Conservation (phyloP, 2,329 filamentous ascomycete genomes). For the Alternaria brassicicola region DNA sequence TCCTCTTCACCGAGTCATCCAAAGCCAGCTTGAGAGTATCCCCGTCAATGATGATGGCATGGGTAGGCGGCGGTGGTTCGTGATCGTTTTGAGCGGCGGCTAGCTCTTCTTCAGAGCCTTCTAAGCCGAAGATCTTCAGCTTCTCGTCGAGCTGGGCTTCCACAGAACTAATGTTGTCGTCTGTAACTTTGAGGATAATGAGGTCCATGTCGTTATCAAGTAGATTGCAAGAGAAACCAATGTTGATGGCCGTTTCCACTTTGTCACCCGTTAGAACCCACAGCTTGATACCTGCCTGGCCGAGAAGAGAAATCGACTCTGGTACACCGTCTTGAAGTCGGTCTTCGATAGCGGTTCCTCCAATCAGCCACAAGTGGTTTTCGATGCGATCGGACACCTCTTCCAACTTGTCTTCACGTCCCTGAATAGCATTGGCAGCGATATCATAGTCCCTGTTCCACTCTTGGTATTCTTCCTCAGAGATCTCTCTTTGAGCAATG, state of each 20-base stretch:
- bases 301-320: constrained; percentile 90
- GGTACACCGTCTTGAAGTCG: constrained; percentile 95
- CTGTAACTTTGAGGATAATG: constrained; percentile 83
- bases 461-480: constrained; percentile 78
- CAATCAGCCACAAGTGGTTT: constrained; percentile 83
- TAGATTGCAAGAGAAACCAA: constrained; percentile 97
- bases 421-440: constrained; percentile 80
- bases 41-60: constrained; percentile 93
- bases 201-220: constrained; percentile 98
- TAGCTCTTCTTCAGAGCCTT: constrained; percentile 84
- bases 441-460: constrained; percentile 90
- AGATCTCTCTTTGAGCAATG: constrained; percentile 81
- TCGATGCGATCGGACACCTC: constrained; percentile 89
- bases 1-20: constrained; percentile 81
- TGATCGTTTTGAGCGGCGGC: constrained; percentile 79
- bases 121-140: constrained; percentile 75
- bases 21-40: constrained; percentile 90
- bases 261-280: constrained; percentile 99
- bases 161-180: constrained; percentile 69
- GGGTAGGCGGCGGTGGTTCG: constrained; percentile 82
- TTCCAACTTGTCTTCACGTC: constrained; percentile 93
- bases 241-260: constrained; percentile 99
- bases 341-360: constrained; percentile 97
- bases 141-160: constrained; percentile 76
- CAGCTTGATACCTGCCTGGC: constrained; percentile 93